Base-by-base conservation (phyloP, 73 alveolate genomes). In the Paramecium tetraurelia region DNA sequence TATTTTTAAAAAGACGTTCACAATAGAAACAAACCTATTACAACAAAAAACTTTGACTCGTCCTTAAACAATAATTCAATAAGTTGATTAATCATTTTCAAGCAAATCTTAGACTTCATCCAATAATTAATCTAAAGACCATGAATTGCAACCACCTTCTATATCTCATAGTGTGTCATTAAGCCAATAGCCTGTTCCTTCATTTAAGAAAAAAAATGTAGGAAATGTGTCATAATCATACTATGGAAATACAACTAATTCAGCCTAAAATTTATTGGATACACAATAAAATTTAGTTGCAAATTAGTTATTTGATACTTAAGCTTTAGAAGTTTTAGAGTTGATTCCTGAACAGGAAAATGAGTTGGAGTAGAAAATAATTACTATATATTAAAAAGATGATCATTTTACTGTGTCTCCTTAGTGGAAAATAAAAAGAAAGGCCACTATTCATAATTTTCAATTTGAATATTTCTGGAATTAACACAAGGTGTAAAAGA, bases 401-500 rank as follows among this genome's bases (percentile, higher is more conserved):
- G 86, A 72, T 22, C 86, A 72, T 72, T 72, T 72, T 72, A 72
- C 86, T 5, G 86, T 72, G 2, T 72, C 86, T 4, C 86, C 86
- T 10, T 35, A 72, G 6, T 72, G 86, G 86, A 72, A 72, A 18
- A 72, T 10, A n/a, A 43, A 27, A 27, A 27, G 46, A 20, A 12
- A 43, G 40, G 59, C 36, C 3, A 29, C 86, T 8, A 43, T 72
- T 36, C 57, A 38, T 29, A 40, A 38, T 29, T 33, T 36, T 36
- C 18, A 72, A 35, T 21, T 29, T 72, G 86, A 72, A 72, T 72
- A 72, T 40, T 36, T 72, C n/a, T 72, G 53, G 36, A 72, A 72
- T 72, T 36, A 72, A 36, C 58, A 72, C 8, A 72, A 40, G 7
- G 1, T 5, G 7, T 43, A 72, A 36, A 36, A 36, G 7, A 72